phyloP scores from a whole-genome alignment of 1,284 basidiomycete species.

The Leccinum subfulvum region DNA sequence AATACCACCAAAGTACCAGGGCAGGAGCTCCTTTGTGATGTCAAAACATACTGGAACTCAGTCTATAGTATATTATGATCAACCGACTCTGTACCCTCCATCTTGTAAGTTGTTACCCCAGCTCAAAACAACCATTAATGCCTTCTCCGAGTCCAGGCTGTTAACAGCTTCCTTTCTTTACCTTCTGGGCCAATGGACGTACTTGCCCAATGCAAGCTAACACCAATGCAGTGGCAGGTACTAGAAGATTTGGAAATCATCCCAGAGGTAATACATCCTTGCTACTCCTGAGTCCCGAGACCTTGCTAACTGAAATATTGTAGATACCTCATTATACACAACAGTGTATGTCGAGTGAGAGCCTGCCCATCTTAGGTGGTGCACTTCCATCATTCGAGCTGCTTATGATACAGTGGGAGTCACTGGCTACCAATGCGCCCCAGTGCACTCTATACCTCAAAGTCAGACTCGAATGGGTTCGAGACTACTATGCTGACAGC shows the following conservation, averaged over 20 bases:
- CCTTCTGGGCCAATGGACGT: not conserved
- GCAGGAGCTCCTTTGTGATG: not conserved
- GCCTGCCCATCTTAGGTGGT: too few species aligned
- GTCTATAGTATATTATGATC: conserved; percentile 13
- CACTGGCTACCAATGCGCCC: not conserved
- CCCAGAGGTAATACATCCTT: not conserved
- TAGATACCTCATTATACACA: not conserved
- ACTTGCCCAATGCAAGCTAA: not conserved
- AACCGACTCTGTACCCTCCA: not conserved
- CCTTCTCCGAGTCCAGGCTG: not conserved
- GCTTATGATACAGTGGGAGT: not conserved
- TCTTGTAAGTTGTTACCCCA: not conserved
- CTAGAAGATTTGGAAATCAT: not conserved
- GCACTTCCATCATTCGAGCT: too few species aligned
- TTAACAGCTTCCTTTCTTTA: not conserved
- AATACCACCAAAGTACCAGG: not conserved
- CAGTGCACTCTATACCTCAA: not conserved
- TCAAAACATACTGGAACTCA: conserved; percentile 6
- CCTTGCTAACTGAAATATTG: not conserved
- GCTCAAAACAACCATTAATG: not conserved
- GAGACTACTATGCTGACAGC: not conserved
- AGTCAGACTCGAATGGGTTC: not conserved
- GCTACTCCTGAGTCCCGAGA: not conserved
- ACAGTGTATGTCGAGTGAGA: not conserved
- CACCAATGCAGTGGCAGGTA: not conserved